Conservation (phyloP, 228 moss, liverwort and hornwort species). For the Sphagnum fallax region DNA sequence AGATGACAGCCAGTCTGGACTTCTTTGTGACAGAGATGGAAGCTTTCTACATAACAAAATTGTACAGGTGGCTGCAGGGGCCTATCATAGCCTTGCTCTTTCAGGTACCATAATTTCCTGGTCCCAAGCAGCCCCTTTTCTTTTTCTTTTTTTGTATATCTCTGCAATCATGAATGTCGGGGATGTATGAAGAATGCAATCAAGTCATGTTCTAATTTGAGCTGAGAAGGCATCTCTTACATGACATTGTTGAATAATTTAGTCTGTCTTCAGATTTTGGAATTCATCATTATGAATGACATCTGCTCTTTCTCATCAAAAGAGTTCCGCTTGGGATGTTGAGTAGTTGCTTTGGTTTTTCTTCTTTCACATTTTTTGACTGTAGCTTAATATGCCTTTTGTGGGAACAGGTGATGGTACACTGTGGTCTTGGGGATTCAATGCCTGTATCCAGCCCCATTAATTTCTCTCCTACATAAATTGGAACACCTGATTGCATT, state of each 20-base stretch:
- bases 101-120: constrained; percentile 18
- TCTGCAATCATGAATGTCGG: too few species aligned
- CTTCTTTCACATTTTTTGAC: too few species aligned
- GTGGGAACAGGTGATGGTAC: constrained; percentile 45
- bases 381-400: not conserved
- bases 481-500: not conserved
- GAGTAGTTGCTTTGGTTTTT: too few species aligned
- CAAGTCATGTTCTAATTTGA: too few species aligned
- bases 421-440: constrained; percentile 69
- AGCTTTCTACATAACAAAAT: constrained; percentile 16
- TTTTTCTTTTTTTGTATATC: not conserved
- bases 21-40: constrained; percentile 26
- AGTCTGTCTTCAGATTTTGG: too few species aligned
- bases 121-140: not conserved
- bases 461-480: not conserved
- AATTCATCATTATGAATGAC: too few species aligned
- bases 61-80: constrained; percentile 38
- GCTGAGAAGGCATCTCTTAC: too few species aligned
- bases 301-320: too few species aligned
- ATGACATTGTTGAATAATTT: too few species aligned
- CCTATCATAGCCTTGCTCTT: constrained; percentile 56
- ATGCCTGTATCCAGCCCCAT: constrained; percentile 60
- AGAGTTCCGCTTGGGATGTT: too few species aligned
- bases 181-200: too few species aligned
- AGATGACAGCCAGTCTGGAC: constrained; percentile 22